Evolutionary conservation across 2,329 filamentous ascomycete species (phyloP), one percentile per base, ranked within the genome.

Genomic region (Leptosphaerulina australis): DNA sequence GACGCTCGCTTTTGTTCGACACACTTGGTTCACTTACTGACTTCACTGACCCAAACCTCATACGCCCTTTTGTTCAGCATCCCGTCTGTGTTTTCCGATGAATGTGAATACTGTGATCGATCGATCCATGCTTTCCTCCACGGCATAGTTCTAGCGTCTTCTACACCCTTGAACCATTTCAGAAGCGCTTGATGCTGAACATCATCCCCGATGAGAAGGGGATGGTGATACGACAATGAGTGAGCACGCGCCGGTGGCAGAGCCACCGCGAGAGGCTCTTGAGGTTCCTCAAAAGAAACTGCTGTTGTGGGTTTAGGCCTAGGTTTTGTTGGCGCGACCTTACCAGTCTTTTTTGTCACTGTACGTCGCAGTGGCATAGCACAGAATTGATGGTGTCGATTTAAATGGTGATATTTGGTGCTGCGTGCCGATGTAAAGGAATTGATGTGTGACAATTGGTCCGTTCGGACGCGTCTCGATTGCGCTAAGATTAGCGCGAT

Each of bases 11-110:
- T 11, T 14, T 15, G 2, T 3, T 21, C 15, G 22, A 22, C 38
- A 36, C 21, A 24, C 21, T 38, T 31, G n/a, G 7, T 5, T 36
- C 14, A 71, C 68, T 67, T 55, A 71, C 68, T 87, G 58, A 86
- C 81, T 71, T 87, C 84, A 62, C 80, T 83, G 63, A 87, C 84
- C 82, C 83, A 86, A 36, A 87, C 83, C 65, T 86, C 79, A 70
- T 87, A 87, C 2, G 83, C 84, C 37, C 84, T 79, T 22, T 72
- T 77, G 50, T 80, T 78, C 9, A 85, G 72, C 2, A 66, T 67
- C n/a, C 50, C 36, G 9, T 38, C 54, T 7, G 81, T 70, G n/a
- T 72, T 68, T 1, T 63, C 54, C 18, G 64, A 53, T 7, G 20
- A 37, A 3, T 46, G 58, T 2, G 56, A 35, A 20, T 50, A 55